Conservation (phyloP, 495 filamentous ascomycete genomes). For the Baudoinia panamericana region DNA sequence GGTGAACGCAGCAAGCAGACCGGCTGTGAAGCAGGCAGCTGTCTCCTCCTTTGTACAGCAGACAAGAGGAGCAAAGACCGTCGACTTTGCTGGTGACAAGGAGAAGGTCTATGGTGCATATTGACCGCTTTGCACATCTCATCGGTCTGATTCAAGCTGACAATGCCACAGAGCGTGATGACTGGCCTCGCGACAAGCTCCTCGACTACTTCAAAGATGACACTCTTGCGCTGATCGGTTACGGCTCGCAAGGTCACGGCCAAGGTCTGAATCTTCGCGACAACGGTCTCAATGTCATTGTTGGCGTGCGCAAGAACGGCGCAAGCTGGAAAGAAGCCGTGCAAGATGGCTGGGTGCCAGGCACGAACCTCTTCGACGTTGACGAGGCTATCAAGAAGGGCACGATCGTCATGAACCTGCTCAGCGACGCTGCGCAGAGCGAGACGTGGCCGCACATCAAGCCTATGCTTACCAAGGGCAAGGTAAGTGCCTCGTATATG, state of each 20-base stretch:
- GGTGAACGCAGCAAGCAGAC: slow-evolving; percentile 40
- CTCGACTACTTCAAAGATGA: slow-evolving; percentile 99
- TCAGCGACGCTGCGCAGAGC: slow-evolving; percentile 90
- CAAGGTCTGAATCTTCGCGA: slow-evolving; percentile 98
- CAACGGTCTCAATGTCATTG: slow-evolving; percentile 96
- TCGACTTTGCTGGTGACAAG: slow-evolving; percentile 86
- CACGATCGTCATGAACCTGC: slow-evolving; percentile 97
- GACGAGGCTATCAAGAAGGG: slow-evolving; percentile 88
- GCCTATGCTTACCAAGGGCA: slow-evolving; percentile 95
- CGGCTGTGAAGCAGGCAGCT: slow-evolving; percentile 33
- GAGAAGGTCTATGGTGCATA: slow-evolving; percentile 90
- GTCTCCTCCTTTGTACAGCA: slow-evolving; percentile 50
- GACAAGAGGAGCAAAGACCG: slow-evolving; percentile 66
- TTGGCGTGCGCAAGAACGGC: slow-evolving; percentile 96
- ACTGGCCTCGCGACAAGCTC: slow-evolving; percentile 97
- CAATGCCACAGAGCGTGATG: slow-evolving; percentile 64
- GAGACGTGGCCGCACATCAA: slow-evolving; percentile 98
- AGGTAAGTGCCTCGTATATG: slow-evolving; percentile 41
- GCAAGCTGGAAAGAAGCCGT: slow-evolving; percentile 95
- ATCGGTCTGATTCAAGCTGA: slow-evolving; percentile 5
- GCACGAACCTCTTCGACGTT: slow-evolving; percentile 94
- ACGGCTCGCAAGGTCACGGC: slow-evolving; percentile 96
- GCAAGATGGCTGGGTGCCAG: slow-evolving; percentile 95
- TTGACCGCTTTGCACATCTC: too few species aligned
- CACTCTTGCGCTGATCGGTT: slow-evolving; percentile 96